Evolutionary conservation across 176 grass and related monocot species (phyloP).

Genomic region (Chrysopogon serrulatus): DNA sequence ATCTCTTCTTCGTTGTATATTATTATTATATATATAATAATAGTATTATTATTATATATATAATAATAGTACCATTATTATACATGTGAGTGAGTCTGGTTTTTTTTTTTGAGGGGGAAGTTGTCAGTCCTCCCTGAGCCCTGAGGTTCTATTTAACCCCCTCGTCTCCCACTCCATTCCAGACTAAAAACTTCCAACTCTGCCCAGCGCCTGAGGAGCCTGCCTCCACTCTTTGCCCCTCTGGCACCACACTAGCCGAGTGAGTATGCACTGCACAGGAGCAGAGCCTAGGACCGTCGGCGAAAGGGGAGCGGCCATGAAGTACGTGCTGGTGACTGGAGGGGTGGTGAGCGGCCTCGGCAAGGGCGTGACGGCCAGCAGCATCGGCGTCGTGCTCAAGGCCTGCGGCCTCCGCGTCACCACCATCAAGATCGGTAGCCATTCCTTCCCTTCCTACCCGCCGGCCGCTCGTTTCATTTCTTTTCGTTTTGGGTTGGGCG

Average conservation of each 20-base stretch:
- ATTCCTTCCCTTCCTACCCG: background rate
- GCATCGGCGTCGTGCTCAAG: slow-evolving; percentile 93
- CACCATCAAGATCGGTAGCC: slow-evolving; percentile 90
- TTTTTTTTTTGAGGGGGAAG: background rate
- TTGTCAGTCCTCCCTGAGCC: background rate
- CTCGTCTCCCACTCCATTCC: background rate
- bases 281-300: slow-evolving; percentile 1
- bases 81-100: background rate
- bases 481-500: background rate
- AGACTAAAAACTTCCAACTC: background rate
- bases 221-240: background rate
- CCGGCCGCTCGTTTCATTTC: background rate
- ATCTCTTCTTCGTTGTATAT: background rate
- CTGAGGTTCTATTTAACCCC: slow-evolving; percentile 20
- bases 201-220: background rate
- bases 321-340: slow-evolving; percentile 93
- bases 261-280: background rate
- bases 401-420: slow-evolving; percentile 80
- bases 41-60: background rate
- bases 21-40: background rate
- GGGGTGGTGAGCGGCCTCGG: slow-evolving; percentile 94
- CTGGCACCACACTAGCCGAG: background rate
- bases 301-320: slow-evolving; percentile 41
- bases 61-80: too few species aligned
- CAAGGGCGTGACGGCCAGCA: slow-evolving; percentile 93